These are phyloP conservation scores for Spathaspora jeffriesii DNA, from an alignment of 1,139 yeast genomes.

Conservation along the genomic window DNA sequence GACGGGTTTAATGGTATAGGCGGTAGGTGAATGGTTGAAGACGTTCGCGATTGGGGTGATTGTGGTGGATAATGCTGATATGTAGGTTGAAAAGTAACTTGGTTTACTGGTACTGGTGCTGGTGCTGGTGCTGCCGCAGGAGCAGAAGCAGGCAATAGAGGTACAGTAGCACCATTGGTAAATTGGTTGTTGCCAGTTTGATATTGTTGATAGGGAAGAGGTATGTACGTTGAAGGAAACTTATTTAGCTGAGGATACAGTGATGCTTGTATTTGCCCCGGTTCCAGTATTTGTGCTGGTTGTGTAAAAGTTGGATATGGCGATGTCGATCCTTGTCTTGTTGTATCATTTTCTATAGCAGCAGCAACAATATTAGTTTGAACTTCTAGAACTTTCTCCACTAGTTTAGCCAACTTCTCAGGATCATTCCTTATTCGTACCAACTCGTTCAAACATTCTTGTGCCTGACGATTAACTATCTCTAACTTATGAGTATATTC, in stretches of 20 bases:
- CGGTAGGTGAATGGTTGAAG: background rate
- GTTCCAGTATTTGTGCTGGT: background rate
- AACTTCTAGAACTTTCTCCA: background rate
- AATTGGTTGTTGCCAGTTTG: background rate
- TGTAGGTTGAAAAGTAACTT: slow-evolving; percentile 2
- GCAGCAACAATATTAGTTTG: background rate
- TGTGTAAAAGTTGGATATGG: slow-evolving; percentile 3
- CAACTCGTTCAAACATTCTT: slow-evolving; percentile 6
- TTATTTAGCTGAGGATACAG: background rate
- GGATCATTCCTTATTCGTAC: slow-evolving; percentile 7
- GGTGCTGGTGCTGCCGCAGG: background rate
- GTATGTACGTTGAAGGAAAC: background rate
- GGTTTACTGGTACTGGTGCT: background rate
- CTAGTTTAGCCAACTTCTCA: background rate
- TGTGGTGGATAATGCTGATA: background rate
- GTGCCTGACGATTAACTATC: slow-evolving; percentile 5
- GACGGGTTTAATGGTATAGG: slow-evolving; percentile 1
- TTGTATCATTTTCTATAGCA: background rate
- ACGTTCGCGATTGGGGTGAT: background rate
- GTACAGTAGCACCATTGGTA: background rate
- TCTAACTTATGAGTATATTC: slow-evolving; percentile 11
- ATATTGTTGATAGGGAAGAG: background rate
- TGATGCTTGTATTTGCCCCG: background rate
- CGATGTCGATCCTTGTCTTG: slow-evolving; percentile 3
- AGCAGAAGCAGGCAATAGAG: background rate